Evolutionary conservation across 2,329 filamentous ascomycete species (phyloP).

Genomic region (Pyrenophora tritici-repentis): DNA sequence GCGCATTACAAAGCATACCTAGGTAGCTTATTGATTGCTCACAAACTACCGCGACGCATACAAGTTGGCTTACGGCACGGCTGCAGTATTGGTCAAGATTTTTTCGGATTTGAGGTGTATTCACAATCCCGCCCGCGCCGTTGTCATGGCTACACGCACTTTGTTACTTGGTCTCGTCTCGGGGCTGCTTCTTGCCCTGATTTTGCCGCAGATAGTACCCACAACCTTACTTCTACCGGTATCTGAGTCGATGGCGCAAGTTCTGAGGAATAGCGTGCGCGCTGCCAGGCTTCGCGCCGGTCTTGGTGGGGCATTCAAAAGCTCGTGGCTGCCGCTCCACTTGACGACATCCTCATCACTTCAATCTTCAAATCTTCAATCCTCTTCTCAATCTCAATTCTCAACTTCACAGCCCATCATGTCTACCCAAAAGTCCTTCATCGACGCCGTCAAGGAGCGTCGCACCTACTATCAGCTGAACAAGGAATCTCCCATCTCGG

Average conservation of each 20-base stretch:
- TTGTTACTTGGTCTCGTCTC: conserved; percentile 31
- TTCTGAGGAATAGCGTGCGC: conserved; percentile 44
- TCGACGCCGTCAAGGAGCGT: conserved; percentile 69
- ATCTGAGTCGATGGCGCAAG: conserved; percentile 34
- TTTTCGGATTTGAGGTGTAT: not conserved
- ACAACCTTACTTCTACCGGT: conserved; percentile 7
- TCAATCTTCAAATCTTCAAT: conserved; percentile 7
- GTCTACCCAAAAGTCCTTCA: conserved; percentile 54
- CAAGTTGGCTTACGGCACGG: not conserved
- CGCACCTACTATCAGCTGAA: conserved; percentile 71
- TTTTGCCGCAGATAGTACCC: conserved; percentile 29
- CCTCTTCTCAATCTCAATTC: conserved; percentile 11
- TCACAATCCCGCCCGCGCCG: conserved; percentile 6
- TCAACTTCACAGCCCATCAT: conserved; percentile 42
- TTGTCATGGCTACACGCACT: conserved; percentile 28
- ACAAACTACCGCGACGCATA: not conserved
- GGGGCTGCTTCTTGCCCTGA: conserved; percentile 33
- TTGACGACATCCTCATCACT: conserved; percentile 4
- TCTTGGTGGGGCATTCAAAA: conserved; percentile 25
- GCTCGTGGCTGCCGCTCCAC: conserved; percentile 12
- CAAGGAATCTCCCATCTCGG: conserved; percentile 65
- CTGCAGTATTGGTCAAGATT: not conserved
- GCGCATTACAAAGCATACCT: not conserved
- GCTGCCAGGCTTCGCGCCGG: conserved; percentile 27
- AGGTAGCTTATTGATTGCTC: too few species aligned